Conservation (phyloP, 2,329 filamentous ascomycete genomes). For the Conoideocrella luteorostrata region DNA sequence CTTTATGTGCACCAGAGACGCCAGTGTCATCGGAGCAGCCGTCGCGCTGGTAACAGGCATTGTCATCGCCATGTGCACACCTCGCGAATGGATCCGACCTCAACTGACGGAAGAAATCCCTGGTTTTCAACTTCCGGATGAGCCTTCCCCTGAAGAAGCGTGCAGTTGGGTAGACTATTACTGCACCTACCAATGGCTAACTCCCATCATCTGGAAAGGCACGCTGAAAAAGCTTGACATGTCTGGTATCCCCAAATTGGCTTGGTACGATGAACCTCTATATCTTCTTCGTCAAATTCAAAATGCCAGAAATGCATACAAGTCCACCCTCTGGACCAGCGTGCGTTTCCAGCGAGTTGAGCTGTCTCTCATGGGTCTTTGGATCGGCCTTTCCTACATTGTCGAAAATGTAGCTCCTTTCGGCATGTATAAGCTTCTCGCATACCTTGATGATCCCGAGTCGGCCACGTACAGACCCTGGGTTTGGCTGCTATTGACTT, state of each 20-base stretch:
- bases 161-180: constrained; percentile 49
- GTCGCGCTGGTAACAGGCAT: constrained; percentile 30
- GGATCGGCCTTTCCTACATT: constrained; percentile 28
- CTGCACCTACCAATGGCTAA: constrained; percentile 45
- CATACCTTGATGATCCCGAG: constrained; percentile 42
- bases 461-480: constrained; percentile 39
- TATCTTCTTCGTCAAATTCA: constrained; percentile 39
- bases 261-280: constrained; percentile 50
- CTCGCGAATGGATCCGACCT: constrained; percentile 44
- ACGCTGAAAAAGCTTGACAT: constrained; percentile 37
- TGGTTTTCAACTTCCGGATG: constrained; percentile 27
- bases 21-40: constrained; percentile 28
- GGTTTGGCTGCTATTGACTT: constrained; percentile 49
- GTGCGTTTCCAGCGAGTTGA: constrained; percentile 37
- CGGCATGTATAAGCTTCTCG: constrained; percentile 46
- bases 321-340: constrained; percentile 39
- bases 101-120: constrained; percentile 31
- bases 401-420: constrained; percentile 47
- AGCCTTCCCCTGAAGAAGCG: constrained; percentile 44
- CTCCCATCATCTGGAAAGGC: constrained; percentile 42
- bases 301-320: constrained; percentile 34
- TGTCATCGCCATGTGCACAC: constrained; percentile 37
- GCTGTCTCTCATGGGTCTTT: constrained; percentile 39
- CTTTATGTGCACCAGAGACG: constrained; percentile 22
- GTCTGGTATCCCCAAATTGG: constrained; percentile 40